Evolutionary conservation across 768 basidiomycete species (phyloP).

Genomic region (Pleurotus tuoliensis): DNA sequence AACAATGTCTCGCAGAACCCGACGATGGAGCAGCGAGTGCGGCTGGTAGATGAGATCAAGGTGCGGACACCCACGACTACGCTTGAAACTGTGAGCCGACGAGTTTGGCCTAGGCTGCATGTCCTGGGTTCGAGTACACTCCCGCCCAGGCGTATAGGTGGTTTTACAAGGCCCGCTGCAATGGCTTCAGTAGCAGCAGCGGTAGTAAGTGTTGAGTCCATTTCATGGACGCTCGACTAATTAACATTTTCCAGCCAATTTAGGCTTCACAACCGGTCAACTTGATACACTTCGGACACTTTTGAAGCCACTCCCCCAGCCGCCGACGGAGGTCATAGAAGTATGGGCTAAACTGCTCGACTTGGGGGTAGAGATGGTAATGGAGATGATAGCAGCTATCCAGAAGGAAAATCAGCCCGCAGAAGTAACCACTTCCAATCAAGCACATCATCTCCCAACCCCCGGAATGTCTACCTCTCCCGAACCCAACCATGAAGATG

Average conservation of each 20-base stretch:
- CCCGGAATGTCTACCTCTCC: slow-evolving; percentile 18
- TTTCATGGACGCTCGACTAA: too few relatives aligned
- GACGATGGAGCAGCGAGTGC: slow-evolving; percentile 10
- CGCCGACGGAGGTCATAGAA: slow-evolving; percentile 19
- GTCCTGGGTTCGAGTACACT: too few relatives aligned
- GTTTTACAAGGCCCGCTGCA: too few relatives aligned
- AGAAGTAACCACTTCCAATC: background rate
- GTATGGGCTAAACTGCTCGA: slow-evolving; percentile 28
- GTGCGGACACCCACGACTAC: background rate
- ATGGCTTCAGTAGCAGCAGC: too few relatives aligned
- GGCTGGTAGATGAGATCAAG: background rate
- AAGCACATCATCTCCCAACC: slow-evolving; percentile 14
- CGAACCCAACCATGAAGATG: slow-evolving; percentile 11
- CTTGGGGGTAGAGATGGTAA: slow-evolving; percentile 14
- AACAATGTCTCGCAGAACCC: slow-evolving; percentile 4
- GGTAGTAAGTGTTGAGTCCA: too few relatives aligned
- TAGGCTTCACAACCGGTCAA: slow-evolving; percentile 17
- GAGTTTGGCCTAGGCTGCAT: too few relatives aligned
- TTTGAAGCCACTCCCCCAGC: slow-evolving; percentile 16
- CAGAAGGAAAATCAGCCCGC: slow-evolving; percentile 6
- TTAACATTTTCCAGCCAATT: background rate
- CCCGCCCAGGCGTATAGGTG: too few relatives aligned
- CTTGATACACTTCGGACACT: slow-evolving; percentile 22
- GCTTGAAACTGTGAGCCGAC: too few relatives aligned
- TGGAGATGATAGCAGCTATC: slow-evolving; percentile 18